These are phyloP conservation scores for Saccharomycopsis crataegensis DNA, from an alignment of 1,139 yeast species.

Conservation along the genomic window DNA sequence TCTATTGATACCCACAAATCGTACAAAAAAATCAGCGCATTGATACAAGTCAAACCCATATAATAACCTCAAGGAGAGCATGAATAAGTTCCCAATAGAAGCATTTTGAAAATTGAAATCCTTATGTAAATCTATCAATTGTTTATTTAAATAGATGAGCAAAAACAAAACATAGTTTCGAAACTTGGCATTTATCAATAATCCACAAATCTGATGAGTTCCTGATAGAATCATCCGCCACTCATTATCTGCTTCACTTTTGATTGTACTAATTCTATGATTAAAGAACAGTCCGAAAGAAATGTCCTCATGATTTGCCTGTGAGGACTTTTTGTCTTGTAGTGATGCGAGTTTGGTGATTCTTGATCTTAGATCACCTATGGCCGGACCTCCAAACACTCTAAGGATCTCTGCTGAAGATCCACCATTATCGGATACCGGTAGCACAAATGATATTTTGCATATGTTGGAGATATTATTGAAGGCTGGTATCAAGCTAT, in stretches of 20 bases:
- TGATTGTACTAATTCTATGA: slow-evolving; percentile 50
- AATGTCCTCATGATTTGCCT: no score
- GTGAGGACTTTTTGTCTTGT: not conserved
- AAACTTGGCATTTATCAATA: not conserved
- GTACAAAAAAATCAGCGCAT: slow-evolving; percentile 11
- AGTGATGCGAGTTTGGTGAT: slow-evolving; percentile 54
- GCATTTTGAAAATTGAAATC: slow-evolving; percentile 68
- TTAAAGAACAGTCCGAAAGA: slow-evolving; percentile 44
- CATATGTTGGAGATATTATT: slow-evolving; percentile 20
- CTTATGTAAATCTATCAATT: not conserved
- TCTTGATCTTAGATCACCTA: slow-evolving; percentile 85
- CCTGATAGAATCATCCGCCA: slow-evolving; percentile 83
- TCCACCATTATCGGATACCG: slow-evolving; percentile 91
- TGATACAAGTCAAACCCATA: slow-evolving; percentile 42
- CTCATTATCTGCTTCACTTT: slow-evolving; percentile 50
- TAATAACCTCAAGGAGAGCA: slow-evolving; percentile 76
- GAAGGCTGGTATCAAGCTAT: slow-evolving; percentile 49
- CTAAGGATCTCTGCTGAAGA: slow-evolving; percentile 88
- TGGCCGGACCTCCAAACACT: slow-evolving; percentile 90
- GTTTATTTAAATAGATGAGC: slow-evolving; percentile 41
- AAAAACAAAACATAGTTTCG: slow-evolving; percentile 63
- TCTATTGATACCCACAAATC: slow-evolving; percentile 9
- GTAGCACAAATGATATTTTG: slow-evolving; percentile 58
- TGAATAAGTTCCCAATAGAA: slow-evolving; percentile 74
- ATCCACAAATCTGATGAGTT: slow-evolving; percentile 53